These are phyloP conservation scores for Draba incana DNA, from an alignment of 345 rosid species.

Conservation along the genomic window DNA sequence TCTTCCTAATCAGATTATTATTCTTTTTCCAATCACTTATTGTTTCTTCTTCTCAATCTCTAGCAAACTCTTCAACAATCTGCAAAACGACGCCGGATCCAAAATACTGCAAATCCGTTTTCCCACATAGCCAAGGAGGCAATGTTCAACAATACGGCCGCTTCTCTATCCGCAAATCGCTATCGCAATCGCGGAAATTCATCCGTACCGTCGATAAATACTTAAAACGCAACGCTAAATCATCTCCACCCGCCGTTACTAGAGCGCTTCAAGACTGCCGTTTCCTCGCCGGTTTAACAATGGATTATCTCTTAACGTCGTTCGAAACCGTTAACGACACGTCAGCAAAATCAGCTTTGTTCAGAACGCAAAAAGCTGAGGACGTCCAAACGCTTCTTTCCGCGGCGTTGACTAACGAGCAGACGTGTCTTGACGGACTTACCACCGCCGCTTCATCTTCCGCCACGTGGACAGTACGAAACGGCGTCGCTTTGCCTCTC, in stretches of 20 bases:
- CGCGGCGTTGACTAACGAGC: slow-evolving; percentile 77
- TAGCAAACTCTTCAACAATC: slow-evolving; percentile 44
- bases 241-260: slow-evolving; percentile 47
- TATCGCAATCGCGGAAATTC: slow-evolving; percentile 64
- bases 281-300: slow-evolving; percentile 55
- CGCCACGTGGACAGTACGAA: slow-evolving; percentile 54
- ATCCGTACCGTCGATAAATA: slow-evolving; percentile 51
- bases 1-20: slow-evolving; percentile 17
- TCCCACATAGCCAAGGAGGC: slow-evolving; percentile 49
- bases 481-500: slow-evolving; percentile 55
- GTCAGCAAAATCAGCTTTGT: slow-evolving; percentile 22
- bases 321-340: slow-evolving; percentile 50
- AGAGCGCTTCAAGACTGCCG: slow-evolving; percentile 85
- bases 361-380: slow-evolving; percentile 49
- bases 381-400: slow-evolving; percentile 74
- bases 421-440: slow-evolving; percentile 77
- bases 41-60: slow-evolving; percentile 25
- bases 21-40: slow-evolving; percentile 20
- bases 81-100: slow-evolving; percentile 73
- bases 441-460: slow-evolving; percentile 45
- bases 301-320: slow-evolving; percentile 61
- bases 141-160: slow-evolving; percentile 61
- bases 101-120: slow-evolving; percentile 57
- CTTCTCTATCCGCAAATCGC: slow-evolving; percentile 61
- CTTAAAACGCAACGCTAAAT: slow-evolving; percentile 45